A percentile compares a stretch with the other conserved stretches of the same genome.
These are phyloP conservation scores for Botryotinia globosa DNA, from an alignment of 2,329 filamentous ascomycete genomes.

Conservation along the genomic window DNA sequence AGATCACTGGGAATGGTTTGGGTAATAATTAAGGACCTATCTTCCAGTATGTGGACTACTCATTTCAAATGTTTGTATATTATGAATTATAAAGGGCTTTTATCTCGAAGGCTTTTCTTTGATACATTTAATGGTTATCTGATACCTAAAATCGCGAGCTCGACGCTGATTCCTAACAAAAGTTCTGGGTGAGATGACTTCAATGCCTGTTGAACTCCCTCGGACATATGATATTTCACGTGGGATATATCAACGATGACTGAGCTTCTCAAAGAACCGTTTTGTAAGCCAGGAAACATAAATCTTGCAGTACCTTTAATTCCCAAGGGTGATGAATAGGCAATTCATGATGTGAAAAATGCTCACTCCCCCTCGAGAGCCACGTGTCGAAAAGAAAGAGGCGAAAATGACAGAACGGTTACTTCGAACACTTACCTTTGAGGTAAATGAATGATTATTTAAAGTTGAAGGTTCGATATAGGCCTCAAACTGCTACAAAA, in stretches of 20 bases:
- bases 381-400: too few relatives aligned
- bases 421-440: too few relatives aligned
- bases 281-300: neutral
- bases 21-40: neutral
- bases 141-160: neutral
- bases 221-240: neutral
- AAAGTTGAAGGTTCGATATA: too few relatives aligned
- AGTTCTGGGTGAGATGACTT: neutral
- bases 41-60: neutral
- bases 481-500: too few relatives aligned
- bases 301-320: too few relatives aligned
- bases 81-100: neutral
- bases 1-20: neutral
- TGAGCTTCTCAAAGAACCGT: neutral
- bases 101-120: neutral
- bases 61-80: neutral
- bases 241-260: neutral
- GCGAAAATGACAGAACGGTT: too few relatives aligned
- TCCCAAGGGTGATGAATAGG: too few relatives aligned
- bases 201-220: neutral
- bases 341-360: too few relatives aligned
- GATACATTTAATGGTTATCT: neutral
- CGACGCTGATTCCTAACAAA: neutral
- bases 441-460: too few relatives aligned
- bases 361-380: too few relatives aligned